phyloP scores from a whole-genome alignment of 2,329 filamentous ascomycete species.

The Ophiostoma ulmi region DNA sequence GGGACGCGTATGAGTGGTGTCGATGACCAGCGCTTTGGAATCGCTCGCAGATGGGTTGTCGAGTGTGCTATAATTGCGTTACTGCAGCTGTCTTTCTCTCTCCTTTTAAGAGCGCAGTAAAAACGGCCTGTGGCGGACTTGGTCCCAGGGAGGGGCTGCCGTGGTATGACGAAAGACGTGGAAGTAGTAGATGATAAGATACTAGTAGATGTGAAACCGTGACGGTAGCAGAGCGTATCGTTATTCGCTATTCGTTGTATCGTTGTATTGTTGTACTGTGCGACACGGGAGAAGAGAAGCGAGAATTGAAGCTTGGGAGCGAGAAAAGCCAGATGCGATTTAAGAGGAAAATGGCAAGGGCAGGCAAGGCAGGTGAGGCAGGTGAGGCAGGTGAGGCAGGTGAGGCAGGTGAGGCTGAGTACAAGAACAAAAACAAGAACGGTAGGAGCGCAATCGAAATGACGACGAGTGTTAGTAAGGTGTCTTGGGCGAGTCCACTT shows the following conservation, averaged over 20 bases:
- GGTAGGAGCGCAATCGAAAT: conserved; percentile 8
- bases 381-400: not conserved
- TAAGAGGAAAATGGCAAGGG: not conserved
- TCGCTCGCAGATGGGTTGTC: not conserved
- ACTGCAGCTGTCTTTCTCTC: not conserved
- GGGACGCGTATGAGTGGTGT: not conserved
- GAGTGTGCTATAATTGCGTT: not conserved
- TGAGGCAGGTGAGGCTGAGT: not conserved
- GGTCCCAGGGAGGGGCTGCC: not conserved
- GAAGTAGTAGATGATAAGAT: not conserved
- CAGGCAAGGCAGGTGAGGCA: not conserved
- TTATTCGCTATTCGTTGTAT: not conserved
- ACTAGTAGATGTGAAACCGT: not conserved
- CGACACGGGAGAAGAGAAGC: not conserved
- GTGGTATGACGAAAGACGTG: conserved; percentile 11
- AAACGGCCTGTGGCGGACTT: not conserved
- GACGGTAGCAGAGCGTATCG: too few relatives aligned
- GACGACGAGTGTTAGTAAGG: conserved; percentile 10
- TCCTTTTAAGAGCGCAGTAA: not conserved
- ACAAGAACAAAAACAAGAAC: not conserved
- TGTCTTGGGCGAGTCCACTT: not conserved
- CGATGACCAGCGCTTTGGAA: not conserved
- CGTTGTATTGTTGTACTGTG: not conserved
- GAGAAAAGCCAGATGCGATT: not conserved
- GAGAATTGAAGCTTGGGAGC: not conserved